Base-by-base conservation (phyloP, 305 asterid species). In the Rubia tinctorum region DNA sequence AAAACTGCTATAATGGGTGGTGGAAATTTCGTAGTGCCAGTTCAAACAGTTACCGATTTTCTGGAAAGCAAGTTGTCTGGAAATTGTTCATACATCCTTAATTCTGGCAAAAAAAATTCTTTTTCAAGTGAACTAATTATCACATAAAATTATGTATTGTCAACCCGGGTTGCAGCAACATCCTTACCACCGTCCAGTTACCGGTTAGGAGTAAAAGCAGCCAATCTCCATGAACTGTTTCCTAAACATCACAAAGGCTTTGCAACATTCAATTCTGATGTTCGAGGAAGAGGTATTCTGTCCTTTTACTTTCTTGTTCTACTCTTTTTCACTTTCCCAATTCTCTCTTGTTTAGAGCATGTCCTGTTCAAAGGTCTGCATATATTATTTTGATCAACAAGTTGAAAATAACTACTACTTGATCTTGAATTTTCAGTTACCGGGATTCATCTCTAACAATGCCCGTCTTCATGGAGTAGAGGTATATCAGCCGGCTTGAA, bases 401-500 rank as follows among this genome's bases (percentile, higher is more conserved):
- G n/a, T 68, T 76, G n/a, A 73, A 65, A 6, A n/a, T n/a, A n/a
- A n/a, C 14, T 18, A 27, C 34, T 4, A 55, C 71, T 66, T 72
- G 60, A 59, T 71, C 37, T 30, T 71, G 76, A 64, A 71, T 75
- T 73, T 82, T 73, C 90, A 90, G 98, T 77, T 95, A 53, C 96
- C 97, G 0, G 98, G 99, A 73, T 92, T 92, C 62, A 75, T 91
- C 82, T 90, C 95, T 25, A 79, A 77, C 69, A 75, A 71, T 17
- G 99, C 91, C 43, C 97, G 92, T 83, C 96, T 95, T 73, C 99
- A 92, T 65, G 98, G 97, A 77, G 99, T 95, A 15, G 99, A 95
- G 99, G 98, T 95, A 86, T 67, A 51, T 64, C 68, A 66, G 34
- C 68, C 64, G 55, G 61, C 23, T 64, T 23, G 34, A 23, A 59